Base-by-base conservation (phyloP, 1,284 basidiomycete genomes). In the Cystobasidiaceae sp. region DNA sequence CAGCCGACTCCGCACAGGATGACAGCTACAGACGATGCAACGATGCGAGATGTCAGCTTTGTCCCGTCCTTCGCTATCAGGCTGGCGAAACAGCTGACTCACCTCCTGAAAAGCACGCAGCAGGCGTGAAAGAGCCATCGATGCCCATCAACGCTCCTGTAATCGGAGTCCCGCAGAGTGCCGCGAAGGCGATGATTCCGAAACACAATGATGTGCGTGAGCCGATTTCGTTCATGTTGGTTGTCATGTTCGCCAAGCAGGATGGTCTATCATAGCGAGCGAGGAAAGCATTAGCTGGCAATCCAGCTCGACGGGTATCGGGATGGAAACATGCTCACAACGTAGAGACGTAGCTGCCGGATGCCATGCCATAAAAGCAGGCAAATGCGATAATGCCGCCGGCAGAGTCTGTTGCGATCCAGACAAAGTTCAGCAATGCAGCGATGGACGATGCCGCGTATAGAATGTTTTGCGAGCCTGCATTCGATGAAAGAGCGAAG, bases 31-130 rank as follows among this genome's bases (percentile, higher is more conserved):
- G 6, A 50, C 4, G 15, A 13, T 11, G 23, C n/a, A n/a, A n/a
- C n/a, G 13, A 11, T 25, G 6, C 17, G 15, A 34, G 17, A 37
- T 34, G n/a, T n/a, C n/a, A n/a, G n/a, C n/a, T n/a, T n/a, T n/a
- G n/a, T n/a, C n/a, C n/a, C n/a, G n/a, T n/a, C n/a, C n/a, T n/a
- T n/a, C n/a, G n/a, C n/a, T n/a, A n/a, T n/a, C n/a, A n/a, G 28
- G n/a, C 23, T 11, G 11, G 37, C 37, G n/a, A 11, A 39, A n/a
- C n/a, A 19, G n/a, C 23, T 32, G 9, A 6, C 49, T 62, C 30
- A 62, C 60, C 48, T 45, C 61, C 61, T 17, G 61, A 51, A 33
- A 64, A 64, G 25, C 61, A 64, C 19, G 61, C 61, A 21, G 61
- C 45, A 5, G 41, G 27, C 4, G 45, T 45, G 33, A 44, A 64